Conservation (phyloP, 345 rosid species). For the Acer negundo region DNA sequence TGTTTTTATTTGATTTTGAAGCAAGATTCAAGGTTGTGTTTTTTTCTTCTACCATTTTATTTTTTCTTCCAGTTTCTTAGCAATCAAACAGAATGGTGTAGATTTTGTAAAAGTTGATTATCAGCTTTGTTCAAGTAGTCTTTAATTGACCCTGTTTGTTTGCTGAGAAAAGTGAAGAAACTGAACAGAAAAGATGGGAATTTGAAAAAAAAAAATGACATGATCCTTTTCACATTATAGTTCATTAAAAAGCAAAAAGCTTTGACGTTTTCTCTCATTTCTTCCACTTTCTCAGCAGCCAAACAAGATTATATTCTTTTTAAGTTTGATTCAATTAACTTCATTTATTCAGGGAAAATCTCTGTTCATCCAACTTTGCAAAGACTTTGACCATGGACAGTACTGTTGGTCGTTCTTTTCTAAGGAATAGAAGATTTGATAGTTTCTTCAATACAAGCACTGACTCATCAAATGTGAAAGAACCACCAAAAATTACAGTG, state of each 20-base stretch:
- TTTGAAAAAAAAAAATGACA: not conserved
- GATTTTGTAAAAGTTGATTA: constrained; percentile 1
- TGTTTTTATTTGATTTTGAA: constrained; percentile 11
- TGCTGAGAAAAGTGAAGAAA: not conserved
- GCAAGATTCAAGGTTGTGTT: constrained; percentile 11
- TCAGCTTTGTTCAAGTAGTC: not conserved
- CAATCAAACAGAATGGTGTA: not conserved
- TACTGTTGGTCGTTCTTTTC: constrained; percentile 35
- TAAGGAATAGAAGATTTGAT: constrained; percentile 50
- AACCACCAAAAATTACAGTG: constrained; percentile 11
- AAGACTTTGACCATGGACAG: constrained; percentile 32
- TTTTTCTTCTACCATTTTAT: not conserved
- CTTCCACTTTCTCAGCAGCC: not conserved
- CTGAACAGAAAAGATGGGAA: not conserved
- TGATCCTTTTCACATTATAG: not conserved
- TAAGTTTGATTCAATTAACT: not conserved
- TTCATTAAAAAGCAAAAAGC: not conserved
- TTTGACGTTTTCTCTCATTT: not conserved
- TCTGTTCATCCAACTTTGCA: constrained; percentile 1
- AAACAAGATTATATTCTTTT: not conserved
- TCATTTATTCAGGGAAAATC: constrained; percentile 15
- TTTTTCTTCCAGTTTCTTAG: constrained; percentile 2
- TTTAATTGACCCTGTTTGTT: not conserved
- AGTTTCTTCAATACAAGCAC: constrained; percentile 35
- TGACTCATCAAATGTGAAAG: constrained; percentile 15